Percentiles rank a stretch among this genome's conserved stretches.
These are phyloP conservation scores for Ceratocystis cubensis DNA, from an alignment of 2,329 filamentous ascomycete species.

Conservation along the genomic window DNA sequence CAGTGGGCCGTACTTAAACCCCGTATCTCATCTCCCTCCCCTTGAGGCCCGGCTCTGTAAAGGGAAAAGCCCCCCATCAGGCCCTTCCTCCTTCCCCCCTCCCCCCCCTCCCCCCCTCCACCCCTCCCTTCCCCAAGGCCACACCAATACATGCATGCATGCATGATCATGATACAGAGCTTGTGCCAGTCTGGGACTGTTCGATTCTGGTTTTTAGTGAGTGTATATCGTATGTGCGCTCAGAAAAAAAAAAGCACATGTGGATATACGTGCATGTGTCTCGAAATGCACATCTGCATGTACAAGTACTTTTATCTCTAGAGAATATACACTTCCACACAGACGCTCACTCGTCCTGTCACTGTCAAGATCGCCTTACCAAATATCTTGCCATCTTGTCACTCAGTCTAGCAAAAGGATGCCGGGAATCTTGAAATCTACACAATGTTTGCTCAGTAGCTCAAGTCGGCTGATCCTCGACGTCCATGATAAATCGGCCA, in stretches of 20 bases:
- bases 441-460: background rate
- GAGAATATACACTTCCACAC: background rate
- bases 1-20: background rate
- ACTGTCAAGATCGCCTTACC: background rate
- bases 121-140: background rate
- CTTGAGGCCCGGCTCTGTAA: background rate
- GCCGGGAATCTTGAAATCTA: background rate
- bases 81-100: background rate
- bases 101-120: too few relatives aligned
- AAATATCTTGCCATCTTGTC: background rate
- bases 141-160: background rate
- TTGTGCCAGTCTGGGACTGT: background rate
- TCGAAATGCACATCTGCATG: background rate
- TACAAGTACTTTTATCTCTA: background rate
- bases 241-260: background rate
- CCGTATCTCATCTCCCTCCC: background rate
- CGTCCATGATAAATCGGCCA: background rate
- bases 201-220: too few relatives aligned
- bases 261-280: background rate
- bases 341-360: background rate
- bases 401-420: background rate
- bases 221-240: background rate
- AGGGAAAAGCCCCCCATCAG: background rate
- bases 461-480: background rate
- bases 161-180: slow-evolving; percentile 1